Evolutionary conservation across 1,139 yeast genomes (phyloP).

Genomic region (Protomyces inouyei): DNA sequence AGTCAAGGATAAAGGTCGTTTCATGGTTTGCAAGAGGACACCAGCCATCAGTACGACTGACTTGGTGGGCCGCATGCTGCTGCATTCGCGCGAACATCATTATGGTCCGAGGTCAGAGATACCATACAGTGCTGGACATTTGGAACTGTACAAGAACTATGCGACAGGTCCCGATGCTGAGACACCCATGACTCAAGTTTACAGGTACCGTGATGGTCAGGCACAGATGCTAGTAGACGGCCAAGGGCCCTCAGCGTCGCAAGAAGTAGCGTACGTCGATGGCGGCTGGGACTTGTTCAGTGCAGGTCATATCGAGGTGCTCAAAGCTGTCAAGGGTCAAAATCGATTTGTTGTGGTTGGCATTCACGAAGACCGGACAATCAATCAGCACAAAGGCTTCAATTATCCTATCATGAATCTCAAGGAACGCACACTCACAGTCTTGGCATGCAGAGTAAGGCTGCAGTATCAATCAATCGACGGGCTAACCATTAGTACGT

Average conservation of each 20-base stretch:
- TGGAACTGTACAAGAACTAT: conserved; percentile 24
- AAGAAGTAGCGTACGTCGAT: conserved; percentile 52
- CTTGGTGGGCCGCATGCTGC: conserved; percentile 82
- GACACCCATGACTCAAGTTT: conserved; percentile 13
- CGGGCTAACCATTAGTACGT: conserved; percentile 10
- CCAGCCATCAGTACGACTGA: conserved; percentile 94
- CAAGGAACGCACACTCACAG: conserved; percentile 79
- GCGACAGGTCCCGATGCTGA: conserved; percentile 36
- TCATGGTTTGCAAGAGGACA: conserved; percentile 84
- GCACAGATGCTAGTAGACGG: conserved; percentile 36
- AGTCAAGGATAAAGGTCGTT: conserved; percentile 55
- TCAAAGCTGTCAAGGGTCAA: conserved; percentile 47
- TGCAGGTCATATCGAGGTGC: conserved; percentile 81
- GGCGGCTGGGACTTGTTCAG: conserved; percentile 92
- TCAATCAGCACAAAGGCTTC: conserved; percentile 57
- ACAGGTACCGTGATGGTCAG: conserved; percentile 26
- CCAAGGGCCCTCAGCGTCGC: conserved; percentile 15
- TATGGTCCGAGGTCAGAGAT: conserved; percentile 2
- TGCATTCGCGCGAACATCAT: conserved; percentile 58
- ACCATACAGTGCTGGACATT: conserved; percentile 3
- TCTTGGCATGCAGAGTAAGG: conserved; percentile 61
- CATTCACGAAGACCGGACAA: conserved; percentile 54
- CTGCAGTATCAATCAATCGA: neutral
- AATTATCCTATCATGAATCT: conserved; percentile 83
- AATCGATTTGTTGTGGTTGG: conserved; percentile 58